A percentile compares a stretch with the other conserved stretches of the same genome.
Conservation (phyloP, 1,284 basidiomycete genomes). For the Ganoderma meredithae region DNA sequence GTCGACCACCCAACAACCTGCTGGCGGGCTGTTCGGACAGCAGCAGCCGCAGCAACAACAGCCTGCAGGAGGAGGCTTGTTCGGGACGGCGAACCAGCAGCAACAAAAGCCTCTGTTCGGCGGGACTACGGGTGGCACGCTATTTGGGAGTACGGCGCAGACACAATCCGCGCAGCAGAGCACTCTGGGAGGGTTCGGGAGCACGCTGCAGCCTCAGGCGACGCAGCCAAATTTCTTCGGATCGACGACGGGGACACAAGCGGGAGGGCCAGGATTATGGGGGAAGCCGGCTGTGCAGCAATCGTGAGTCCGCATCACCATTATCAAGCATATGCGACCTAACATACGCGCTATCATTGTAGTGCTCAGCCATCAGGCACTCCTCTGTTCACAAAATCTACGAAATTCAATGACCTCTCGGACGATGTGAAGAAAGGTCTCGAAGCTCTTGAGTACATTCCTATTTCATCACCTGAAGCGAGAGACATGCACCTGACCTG, state of each 20-base stretch:
- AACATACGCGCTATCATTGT: background rate
- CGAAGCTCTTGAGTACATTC: conserved; percentile 73
- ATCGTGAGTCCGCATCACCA: conserved; percentile 31
- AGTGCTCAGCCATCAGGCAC: conserved; percentile 43
- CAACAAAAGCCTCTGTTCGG: conserved; percentile 30
- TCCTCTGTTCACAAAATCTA: conserved; percentile 71
- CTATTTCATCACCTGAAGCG: no score
- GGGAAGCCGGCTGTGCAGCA: conserved; percentile 33
- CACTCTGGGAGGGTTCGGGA: conserved; percentile 27
- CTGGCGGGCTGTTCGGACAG: conserved; percentile 27
- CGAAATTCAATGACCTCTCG: conserved; percentile 86
- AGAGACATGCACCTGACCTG: background rate
- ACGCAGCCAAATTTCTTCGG: conserved; percentile 27
- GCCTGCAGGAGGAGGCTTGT: conserved; percentile 3
- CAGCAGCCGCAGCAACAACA: conserved; percentile 15
- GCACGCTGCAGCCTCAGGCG: conserved; percentile 24
- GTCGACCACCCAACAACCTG: conserved; percentile 18
- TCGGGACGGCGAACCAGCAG: conserved; percentile 9
- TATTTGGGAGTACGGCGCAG: conserved; percentile 28
- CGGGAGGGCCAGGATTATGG: conserved; percentile 24
- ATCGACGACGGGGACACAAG: conserved; percentile 21
- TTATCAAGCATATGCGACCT: background rate
- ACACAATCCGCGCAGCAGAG: conserved; percentile 31
- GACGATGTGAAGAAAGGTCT: conserved; percentile 70
- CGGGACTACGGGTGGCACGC: conserved; percentile 8